A percentile compares a stretch with the other conserved stretches of the same genome.
Evolutionary conservation across 1,139 yeast genomes (phyloP).

Genomic region (Barnettozyma hawaiiensis): DNA sequence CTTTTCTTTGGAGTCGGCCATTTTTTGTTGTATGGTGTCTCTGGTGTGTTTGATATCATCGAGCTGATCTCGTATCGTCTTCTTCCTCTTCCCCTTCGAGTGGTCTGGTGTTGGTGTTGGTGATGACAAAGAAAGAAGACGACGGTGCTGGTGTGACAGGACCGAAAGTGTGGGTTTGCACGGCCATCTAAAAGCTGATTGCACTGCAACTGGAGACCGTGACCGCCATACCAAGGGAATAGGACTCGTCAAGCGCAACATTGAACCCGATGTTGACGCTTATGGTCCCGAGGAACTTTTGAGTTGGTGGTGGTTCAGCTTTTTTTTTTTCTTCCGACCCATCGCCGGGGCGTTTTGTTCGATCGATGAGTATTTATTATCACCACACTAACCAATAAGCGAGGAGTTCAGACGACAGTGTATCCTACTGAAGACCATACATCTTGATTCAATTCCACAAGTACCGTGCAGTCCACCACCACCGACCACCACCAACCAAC

Average conservation of each 20-base stretch:
- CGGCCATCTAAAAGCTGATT: not conserved
- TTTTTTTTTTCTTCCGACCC: not conserved
- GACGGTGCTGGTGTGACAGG: not conserved
- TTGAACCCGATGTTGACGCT: not conserved
- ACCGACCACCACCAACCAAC: too few relatives aligned
- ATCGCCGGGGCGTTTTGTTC: too few relatives aligned
- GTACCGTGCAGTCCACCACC: too few relatives aligned
- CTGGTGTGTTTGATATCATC: conserved; percentile 12
- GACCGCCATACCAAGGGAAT: not conserved
- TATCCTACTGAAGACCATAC: too few relatives aligned
- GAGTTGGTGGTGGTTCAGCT: not conserved
- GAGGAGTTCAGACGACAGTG: too few relatives aligned
- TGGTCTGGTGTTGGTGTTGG: not conserved
- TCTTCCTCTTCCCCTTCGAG: conserved; percentile 2
- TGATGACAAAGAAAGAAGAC: not conserved
- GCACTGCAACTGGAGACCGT: not conserved
- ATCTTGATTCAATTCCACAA: too few relatives aligned
- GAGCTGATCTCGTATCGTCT: conserved; percentile 12
- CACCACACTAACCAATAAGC: too few relatives aligned
- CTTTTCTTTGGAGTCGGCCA: conserved; percentile 18
- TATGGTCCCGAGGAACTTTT: too few relatives aligned
- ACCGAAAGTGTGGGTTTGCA: not conserved
- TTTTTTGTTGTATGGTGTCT: conserved; percentile 1
- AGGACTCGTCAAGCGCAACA: not conserved
- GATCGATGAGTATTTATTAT: too few relatives aligned